phyloP scores from a whole-genome alignment of 257 asterid genomes.

The Petunia axillaris region DNA sequence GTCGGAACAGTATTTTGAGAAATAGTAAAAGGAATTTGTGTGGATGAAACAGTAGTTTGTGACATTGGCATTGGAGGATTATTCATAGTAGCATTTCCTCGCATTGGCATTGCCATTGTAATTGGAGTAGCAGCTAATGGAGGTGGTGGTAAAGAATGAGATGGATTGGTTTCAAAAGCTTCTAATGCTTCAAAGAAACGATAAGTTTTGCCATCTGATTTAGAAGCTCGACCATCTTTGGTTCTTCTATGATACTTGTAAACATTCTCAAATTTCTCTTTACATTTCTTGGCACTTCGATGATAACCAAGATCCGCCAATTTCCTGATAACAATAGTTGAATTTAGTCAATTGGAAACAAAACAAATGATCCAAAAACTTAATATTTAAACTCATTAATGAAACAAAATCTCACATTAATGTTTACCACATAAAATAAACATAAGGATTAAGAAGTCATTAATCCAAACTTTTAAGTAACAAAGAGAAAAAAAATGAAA shows the following conservation, averaged over 20 bases:
- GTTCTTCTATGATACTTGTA: slow-evolving; percentile 70
- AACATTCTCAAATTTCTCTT: slow-evolving; percentile 69
- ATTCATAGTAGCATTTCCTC: slow-evolving; percentile 46
- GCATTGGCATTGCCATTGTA: slow-evolving; percentile 42
- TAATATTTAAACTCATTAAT: background rate
- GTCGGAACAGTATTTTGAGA: background rate
- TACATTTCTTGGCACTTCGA: slow-evolving; percentile 69
- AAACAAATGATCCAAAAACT: background rate
- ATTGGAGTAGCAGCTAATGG: slow-evolving; percentile 37
- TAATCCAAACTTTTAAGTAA: slow-evolving; percentile 5
- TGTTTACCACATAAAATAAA: slow-evolving; percentile 10
- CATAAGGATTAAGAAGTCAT: slow-evolving; percentile 26
- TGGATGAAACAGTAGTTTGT: background rate
- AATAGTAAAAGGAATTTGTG: background rate
- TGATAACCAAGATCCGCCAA: slow-evolving; percentile 64
- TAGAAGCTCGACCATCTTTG: slow-evolving; percentile 79
- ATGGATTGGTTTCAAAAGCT: slow-evolving; percentile 60
- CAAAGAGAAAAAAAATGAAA: background rate
- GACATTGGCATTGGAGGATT: slow-evolving; percentile 32
- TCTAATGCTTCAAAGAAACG: slow-evolving; percentile 89
- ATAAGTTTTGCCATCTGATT: slow-evolving; percentile 81
- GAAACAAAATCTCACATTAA: slow-evolving; percentile 1
- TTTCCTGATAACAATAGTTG: slow-evolving; percentile 47
- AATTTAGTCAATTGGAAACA: slow-evolving; percentile 4
- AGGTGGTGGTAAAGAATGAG: slow-evolving; percentile 26